Evolutionary conservation across 1,139 yeast species (phyloP), one percentile per base, ranked within the genome.

Genomic region (Geotrichum restrictum): DNA sequence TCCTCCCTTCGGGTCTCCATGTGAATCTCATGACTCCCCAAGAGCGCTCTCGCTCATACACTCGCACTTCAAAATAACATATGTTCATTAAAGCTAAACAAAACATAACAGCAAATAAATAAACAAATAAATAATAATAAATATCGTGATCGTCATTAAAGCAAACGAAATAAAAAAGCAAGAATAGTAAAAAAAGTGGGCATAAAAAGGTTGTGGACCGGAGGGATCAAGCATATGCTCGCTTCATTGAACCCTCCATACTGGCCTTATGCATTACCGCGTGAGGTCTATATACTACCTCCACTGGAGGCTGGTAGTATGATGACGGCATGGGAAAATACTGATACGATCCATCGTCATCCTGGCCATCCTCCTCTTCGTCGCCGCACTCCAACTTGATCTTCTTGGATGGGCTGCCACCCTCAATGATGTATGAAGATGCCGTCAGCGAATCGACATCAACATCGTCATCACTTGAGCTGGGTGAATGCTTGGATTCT

Each of bases 281-380:
- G 62, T 80, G 84, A 1, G 84, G 84, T 57, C 80, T 75, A 60
- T 79, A 80, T 10, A 80, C 82, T 48, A 76, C 81, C 61, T 79
- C 80, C 34, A 80, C 78, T 1, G 83, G 83, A 8, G 83, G 83
- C 50, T 78, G 68, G 65, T 79, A 79, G 61, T 80, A 80, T 39
- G 77, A 80, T 56, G 71, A 73, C 54, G 80, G 78, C 51, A 80
- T 75, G 1, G 83, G 83, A 64, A 78, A 79, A 57, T 80, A 80
- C 58, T 78, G 79, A 62, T 80, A 80, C 29, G 29, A 24, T 8
- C 29, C 29, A 24, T 24, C 29, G 7, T 22, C 27, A 16, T 32
- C 41, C 14, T n/a, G n/a, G 14, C 34, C 27, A 16, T 32, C 41
- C 14, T 32, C 45, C 13, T 48, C 41, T 4, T 21, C 34, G 39